Evolutionary conservation across 139 green algal genomes (phyloP).

Genomic region (Diplosphaera chodatii): DNA sequence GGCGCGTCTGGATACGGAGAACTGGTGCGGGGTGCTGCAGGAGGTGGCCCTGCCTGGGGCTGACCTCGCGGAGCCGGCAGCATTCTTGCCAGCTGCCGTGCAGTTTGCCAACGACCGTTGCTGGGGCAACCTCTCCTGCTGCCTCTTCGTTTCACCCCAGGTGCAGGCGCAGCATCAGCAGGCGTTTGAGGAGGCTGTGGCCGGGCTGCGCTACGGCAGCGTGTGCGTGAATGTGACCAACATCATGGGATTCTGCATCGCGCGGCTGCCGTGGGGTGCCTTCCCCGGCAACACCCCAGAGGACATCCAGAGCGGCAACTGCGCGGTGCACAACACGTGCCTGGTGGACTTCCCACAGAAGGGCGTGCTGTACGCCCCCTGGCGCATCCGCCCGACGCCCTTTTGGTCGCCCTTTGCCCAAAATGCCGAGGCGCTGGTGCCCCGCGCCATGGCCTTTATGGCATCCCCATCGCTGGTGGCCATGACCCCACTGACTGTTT

Average conservation of each 20-base stretch:
- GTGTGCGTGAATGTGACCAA: conserved; percentile 61
- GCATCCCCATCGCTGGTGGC: neutral
- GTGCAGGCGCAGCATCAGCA: conserved; percentile 12
- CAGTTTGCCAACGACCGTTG: conserved; percentile 60
- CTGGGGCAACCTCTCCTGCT: conserved; percentile 63
- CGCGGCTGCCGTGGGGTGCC: conserved; percentile 60
- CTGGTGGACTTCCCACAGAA: conserved; percentile 77
- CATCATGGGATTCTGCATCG: conserved; percentile 42
- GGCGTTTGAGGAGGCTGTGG: conserved; percentile 49
- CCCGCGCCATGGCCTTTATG: conserved; percentile 18
- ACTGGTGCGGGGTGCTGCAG: conserved; percentile 75
- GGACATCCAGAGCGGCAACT: conserved; percentile 65
- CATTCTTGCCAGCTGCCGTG: conserved; percentile 49
- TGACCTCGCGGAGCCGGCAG: conserved; percentile 14
- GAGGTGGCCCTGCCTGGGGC: conserved; percentile 53
- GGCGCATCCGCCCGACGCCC: conserved; percentile 46
- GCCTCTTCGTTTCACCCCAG: conserved; percentile 43
- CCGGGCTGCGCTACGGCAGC: conserved; percentile 59
- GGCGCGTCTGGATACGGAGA: conserved; percentile 44
- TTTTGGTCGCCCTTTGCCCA: conserved; percentile 49
- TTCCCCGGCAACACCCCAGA: conserved; percentile 43
- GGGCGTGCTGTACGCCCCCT: conserved; percentile 58
- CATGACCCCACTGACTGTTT: neutral
- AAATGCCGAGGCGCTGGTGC: conserved; percentile 31
- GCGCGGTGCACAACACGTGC: conserved; percentile 75